A percentile compares a stretch with the other conserved stretches of the same genome.
These are phyloP conservation scores for Papiliotrema terrestris DNA, from an alignment of 1,284 basidiomycete genomes.

Conservation along the genomic window DNA sequence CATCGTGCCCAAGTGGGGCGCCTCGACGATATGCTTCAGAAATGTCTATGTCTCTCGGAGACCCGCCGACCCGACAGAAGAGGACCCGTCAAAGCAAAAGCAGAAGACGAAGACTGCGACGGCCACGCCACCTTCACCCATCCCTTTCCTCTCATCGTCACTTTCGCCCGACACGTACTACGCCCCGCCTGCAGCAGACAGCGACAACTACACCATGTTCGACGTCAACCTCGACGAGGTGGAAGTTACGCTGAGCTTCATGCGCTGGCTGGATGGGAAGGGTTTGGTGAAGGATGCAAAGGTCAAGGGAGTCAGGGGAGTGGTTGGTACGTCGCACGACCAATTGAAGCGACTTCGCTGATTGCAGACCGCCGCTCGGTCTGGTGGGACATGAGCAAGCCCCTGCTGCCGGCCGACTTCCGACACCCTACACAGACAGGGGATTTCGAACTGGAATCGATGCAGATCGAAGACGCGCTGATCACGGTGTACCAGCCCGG, in stretches of 20 bases:
- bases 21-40: conserved; percentile 91
- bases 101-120: conserved; percentile 21
- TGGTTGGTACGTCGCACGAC: conserved; percentile 62
- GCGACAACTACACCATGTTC: conserved; percentile 74
- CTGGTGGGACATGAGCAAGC: conserved; percentile 77
- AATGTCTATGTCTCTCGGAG: conserved; percentile 92
- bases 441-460: conserved; percentile 87
- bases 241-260: conserved; percentile 91
- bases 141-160: conserved; percentile 37
- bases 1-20: conserved; percentile 96
- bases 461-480: conserved; percentile 88
- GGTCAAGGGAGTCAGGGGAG: conserved; percentile 88
- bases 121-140: conserved; percentile 34
- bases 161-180: conserved; percentile 37
- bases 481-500: conserved; percentile 93
- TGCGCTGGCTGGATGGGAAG: conserved; percentile 93
- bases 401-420: conserved; percentile 71
- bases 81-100: background rate
- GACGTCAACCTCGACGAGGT: conserved; percentile 90
- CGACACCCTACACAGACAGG: conserved; percentile 69
- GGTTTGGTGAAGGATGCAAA: conserved; percentile 87
- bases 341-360: background rate
- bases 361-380: conserved; percentile 80
- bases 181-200: conserved; percentile 24
- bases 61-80: conserved; percentile 45